phyloP scores from a whole-genome alignment of 1,284 basidiomycete species.

The Ganoderma leucocontextum region DNA sequence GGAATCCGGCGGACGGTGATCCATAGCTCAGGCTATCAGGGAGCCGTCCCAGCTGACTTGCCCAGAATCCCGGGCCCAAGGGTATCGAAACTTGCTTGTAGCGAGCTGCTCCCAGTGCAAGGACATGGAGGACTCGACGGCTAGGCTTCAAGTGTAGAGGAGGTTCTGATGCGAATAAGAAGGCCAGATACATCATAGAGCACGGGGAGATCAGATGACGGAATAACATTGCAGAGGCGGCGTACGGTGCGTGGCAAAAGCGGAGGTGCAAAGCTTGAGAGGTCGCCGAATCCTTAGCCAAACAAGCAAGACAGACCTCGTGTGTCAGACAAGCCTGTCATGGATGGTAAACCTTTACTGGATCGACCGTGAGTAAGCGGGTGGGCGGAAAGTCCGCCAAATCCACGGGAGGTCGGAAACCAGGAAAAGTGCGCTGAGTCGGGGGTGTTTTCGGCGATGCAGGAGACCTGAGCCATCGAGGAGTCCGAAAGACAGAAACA shows the following conservation, averaged over 20 bases:
- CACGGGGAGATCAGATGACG: too few relatives aligned
- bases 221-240: too few relatives aligned
- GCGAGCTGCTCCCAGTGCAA: too few relatives aligned
- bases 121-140: too few relatives aligned
- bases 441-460: not conserved
- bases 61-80: too few relatives aligned
- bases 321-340: not conserved
- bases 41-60: too few relatives aligned
- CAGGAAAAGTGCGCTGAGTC: not conserved
- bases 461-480: not conserved
- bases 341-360: not conserved
- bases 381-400: not conserved
- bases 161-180: too few relatives aligned
- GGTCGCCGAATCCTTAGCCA: not conserved
- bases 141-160: too few relatives aligned
- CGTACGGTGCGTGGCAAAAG: too few relatives aligned
- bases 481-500: not conserved
- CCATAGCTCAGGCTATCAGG: too few relatives aligned
- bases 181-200: too few relatives aligned
- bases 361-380: not conserved
- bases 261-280: not conserved
- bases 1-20: too few relatives aligned
- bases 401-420: not conserved
- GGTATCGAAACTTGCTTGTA: not conserved
- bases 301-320: not conserved